Evolutionary conservation across 2,329 filamentous ascomycete genomes (phyloP), one percentile per base, ranked within the genome.

Genomic region (Penicillium sp.): DNA sequence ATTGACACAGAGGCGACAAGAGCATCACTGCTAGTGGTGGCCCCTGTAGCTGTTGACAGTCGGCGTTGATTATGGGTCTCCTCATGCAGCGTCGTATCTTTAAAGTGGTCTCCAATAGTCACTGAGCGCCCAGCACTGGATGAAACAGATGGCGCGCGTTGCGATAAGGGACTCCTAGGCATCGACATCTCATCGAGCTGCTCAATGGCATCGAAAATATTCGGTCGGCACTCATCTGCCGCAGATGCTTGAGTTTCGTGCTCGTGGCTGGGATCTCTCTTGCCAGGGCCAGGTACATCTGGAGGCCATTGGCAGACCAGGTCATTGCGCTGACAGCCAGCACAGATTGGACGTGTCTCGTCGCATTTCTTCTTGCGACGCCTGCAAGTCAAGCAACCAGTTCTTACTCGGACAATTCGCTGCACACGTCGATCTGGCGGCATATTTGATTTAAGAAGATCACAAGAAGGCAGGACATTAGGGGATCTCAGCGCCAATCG

Each of bases 341-440:
- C 57, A 40, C 73, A 58, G 61, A 66, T 43, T 59, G 73, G 54
- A 59, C 61, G 57, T 21, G 43, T 21, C 49, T 68, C 65, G 24
- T 66, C 64, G 40, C 65, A 68, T 52, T 67, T 67, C 56, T 67
- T 65, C 56, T 63, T 66, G 10, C 65, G 61, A 5, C 59, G 57
- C 22, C 63, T 54, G 47, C 65, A 68, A 8, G 61, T 61, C 45
- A 58, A 60, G 42, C 65, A 68, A n/a, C 64, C 63, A 3, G 63
- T 66, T 22, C 63, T 53, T 12, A 65, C 63, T 29, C 63, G 62
- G 9, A 64, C 58, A 29, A 65, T 65, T 19, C 60, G 60, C 37
- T 61, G 57, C n/a, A 57, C 56, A 9, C 61, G 57, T 58, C 58
- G 57, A 51, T 56, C 55, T 28, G 61, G 56, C 24, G 40, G 44